These are phyloP conservation scores for Pythium rhizo-oryzae DNA, from an alignment of 352 stramenopile species.

Conservation along the genomic window DNA sequence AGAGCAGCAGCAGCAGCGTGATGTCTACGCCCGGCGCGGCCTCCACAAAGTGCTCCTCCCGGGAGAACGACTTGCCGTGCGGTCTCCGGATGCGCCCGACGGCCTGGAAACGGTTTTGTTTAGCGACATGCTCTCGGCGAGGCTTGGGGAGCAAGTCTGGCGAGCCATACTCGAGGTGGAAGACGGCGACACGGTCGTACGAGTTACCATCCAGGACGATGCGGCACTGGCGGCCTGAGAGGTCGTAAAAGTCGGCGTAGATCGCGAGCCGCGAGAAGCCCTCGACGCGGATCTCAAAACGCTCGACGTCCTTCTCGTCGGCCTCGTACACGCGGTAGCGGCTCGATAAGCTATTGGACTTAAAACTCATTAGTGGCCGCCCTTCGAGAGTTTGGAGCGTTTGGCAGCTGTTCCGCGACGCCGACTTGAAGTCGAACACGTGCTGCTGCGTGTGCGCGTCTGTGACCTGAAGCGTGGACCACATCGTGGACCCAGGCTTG, in stretches of 20 bases:
- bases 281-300: background rate
- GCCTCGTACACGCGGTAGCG: conserved; percentile 4
- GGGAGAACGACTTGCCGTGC: background rate
- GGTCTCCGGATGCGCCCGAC: conserved; percentile 11
- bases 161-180: conserved; percentile 3
- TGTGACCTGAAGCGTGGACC: background rate
- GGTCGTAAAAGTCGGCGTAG: conserved; percentile 14
- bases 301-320: background rate
- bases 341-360: background rate
- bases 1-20: conserved; percentile 9
- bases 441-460: conserved; percentile 2
- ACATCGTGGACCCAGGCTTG: background rate
- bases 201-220: background rate
- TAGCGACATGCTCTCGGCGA: background rate
- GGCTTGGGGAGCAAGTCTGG: background rate
- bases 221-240: background rate
- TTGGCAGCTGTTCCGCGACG: background rate
- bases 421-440: conserved; percentile 7
- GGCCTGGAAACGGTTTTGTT: background rate
- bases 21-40: conserved; percentile 4
- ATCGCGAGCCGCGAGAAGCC: background rate
- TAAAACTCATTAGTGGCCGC: background rate
- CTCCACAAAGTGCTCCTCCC: background rate
- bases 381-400: conserved; percentile 1
- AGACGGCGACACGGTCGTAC: conserved; percentile 6